Percentiles rank a stretch among this genome's conserved stretches.
Evolutionary conservation across 73 alveolate species (phyloP).

Genomic region (Tetrahymena borealis): DNA sequence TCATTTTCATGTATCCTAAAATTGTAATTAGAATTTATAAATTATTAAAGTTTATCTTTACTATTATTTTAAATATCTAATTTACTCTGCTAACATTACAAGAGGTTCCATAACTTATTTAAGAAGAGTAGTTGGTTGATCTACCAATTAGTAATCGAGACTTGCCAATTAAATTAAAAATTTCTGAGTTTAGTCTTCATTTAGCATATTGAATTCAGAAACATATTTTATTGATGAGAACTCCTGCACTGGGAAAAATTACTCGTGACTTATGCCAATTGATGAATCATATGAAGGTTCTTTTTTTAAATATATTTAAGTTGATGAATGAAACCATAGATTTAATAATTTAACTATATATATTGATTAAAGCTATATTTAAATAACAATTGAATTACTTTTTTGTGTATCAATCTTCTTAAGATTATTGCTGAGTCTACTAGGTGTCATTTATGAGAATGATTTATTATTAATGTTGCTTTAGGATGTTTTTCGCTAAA

Average conservation of each 20-base stretch:
- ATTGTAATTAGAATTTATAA: no score
- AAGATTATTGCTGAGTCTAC: not conserved
- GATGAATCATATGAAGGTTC: not conserved
- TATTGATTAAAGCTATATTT: not conserved
- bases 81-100: not conserved
- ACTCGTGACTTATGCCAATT: not conserved
- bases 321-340: no score
- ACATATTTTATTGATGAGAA: not conserved
- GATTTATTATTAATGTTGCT: not conserved
- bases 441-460: not conserved
- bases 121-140: not conserved
- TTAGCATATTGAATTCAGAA: not conserved
- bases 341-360: not conserved
- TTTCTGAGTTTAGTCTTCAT: not conserved
- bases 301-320: not conserved
- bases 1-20: not conserved
- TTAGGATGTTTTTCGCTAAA: not conserved
- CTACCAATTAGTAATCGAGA: not conserved
- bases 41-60: no score
- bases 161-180: not conserved
- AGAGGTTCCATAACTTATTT: not conserved
- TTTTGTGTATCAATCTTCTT: not conserved
- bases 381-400: not conserved
- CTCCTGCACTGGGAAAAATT: not conserved
- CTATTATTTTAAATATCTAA: no score